Percentiles rank a stretch among this genome's conserved stretches.
These are phyloP conservation scores for Chlorencoelia australis DNA, from an alignment of 2,329 filamentous ascomycete genomes.

Conservation along the genomic window DNA sequence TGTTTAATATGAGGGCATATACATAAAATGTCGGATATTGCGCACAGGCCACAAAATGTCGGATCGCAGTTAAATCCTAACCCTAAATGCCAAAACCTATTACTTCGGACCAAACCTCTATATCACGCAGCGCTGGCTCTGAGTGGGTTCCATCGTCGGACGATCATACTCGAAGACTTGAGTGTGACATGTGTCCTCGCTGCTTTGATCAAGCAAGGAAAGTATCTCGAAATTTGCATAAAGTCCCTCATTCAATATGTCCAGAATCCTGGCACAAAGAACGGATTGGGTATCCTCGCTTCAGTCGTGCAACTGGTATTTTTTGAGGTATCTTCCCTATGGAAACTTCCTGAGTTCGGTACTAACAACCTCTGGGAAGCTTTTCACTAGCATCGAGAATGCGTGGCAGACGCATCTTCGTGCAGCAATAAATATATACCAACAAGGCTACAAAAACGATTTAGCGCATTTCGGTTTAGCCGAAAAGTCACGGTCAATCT, in stretches of 20 bases:
- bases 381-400: slow-evolving; percentile 32
- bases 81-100: too few species aligned
- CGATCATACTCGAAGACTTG: slow-evolving; percentile 23
- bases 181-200: slow-evolving; percentile 6
- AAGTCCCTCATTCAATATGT: slow-evolving; percentile 19
- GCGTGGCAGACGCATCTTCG: slow-evolving; percentile 20
- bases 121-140: slow-evolving; percentile 48
- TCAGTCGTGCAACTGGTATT: slow-evolving; percentile 43
- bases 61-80: too few species aligned
- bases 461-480: slow-evolving; percentile 4
- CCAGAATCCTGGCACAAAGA: slow-evolving; percentile 9
- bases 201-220: slow-evolving; percentile 18
- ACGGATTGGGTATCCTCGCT: slow-evolving; percentile 33
- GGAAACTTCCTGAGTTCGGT: slow-evolving; percentile 30
- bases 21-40: too few species aligned
- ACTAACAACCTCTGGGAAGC: slow-evolving; percentile 34
- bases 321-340: slow-evolving; percentile 33
- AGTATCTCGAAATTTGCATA: slow-evolving; percentile 23
- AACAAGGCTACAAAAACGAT: slow-evolving; percentile 4
- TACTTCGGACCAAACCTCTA: slow-evolving; percentile 46
- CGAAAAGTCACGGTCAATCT: slow-evolving; percentile 5
- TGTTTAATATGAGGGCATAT: too few species aligned
- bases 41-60: too few species aligned
- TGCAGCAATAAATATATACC: slow-evolving; percentile 17
- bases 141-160: slow-evolving; percentile 36